A percentile compares a stretch with the other conserved stretches of the same genome.
Evolutionary conservation across 2,329 filamentous ascomycete genomes (phyloP).

Genomic region (Epichloe uncinata): DNA sequence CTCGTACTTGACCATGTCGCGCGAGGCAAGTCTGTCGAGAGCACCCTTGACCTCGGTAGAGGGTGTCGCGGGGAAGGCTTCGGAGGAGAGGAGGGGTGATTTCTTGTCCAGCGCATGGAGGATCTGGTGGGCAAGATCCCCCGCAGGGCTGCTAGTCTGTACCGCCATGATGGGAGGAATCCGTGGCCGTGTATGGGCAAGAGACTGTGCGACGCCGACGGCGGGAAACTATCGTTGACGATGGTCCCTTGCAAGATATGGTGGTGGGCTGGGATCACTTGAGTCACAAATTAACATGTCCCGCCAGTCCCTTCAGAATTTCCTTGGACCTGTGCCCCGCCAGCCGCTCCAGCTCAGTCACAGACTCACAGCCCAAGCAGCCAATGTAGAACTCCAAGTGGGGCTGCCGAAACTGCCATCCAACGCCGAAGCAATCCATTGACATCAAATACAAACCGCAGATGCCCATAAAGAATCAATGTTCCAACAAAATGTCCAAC

Average conservation of each 20-base stretch:
- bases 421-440: too few relatives aligned
- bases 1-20: constrained; percentile 79
- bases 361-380: too few relatives aligned
- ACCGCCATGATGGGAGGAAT: constrained; percentile 25
- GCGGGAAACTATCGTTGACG: background rate
- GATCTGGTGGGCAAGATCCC: constrained; percentile 51
- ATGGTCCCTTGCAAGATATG: background rate
- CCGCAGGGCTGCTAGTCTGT: constrained; percentile 21
- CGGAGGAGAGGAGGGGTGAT: constrained; percentile 52
- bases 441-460: too few relatives aligned
- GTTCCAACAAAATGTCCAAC: too few relatives aligned
- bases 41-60: constrained; percentile 70
- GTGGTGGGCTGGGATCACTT: constrained; percentile 1
- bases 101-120: constrained; percentile 51
- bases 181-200: background rate
- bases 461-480: too few relatives aligned
- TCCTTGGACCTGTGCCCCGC: constrained; percentile 4
- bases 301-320: constrained; percentile 3
- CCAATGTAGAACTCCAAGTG: background rate
- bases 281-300: constrained; percentile 2
- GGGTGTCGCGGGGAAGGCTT: constrained; percentile 53
- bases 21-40: constrained; percentile 70
- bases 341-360: too few relatives aligned
- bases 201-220: background rate
- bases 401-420: background rate